Base-by-base conservation (phyloP, 1,284 basidiomycete species). In the Takashimella koratensis region DNA sequence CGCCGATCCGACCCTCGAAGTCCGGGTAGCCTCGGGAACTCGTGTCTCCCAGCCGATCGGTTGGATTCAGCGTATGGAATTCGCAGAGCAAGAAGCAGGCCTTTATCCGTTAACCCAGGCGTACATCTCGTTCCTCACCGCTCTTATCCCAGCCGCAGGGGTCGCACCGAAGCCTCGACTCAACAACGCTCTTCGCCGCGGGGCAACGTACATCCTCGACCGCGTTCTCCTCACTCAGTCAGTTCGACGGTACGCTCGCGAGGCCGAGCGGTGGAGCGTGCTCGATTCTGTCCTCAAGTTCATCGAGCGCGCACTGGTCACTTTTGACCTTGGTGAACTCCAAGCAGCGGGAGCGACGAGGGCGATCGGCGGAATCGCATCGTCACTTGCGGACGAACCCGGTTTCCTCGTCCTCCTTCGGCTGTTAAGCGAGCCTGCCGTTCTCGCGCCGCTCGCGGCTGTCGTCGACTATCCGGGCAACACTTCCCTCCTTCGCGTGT, bases 391-490 rank as follows among this genome's bases (percentile, higher is more conserved):
- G 1, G 66, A 86, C 2, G 91, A 97, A 71, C 92, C 95, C 0
- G 95, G 93, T 1, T 94, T 90, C 71, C 86, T 91, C 49, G 78
- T 98, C 49, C 83, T 95, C 74, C 83, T 86, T 45, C 83, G 90
- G 1, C 69, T 98, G 6, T 79, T 98, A 44, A 86, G 85, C 19
- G 83, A 84, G 46, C 82, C 83, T 11, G 65, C 75, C 50, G 71
- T 75, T 43, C 72, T 75, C 42, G 75, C 86, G 8, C 82, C 84
- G 0, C 80, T 83, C 10, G 84, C 88, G 3, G 59, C 57, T 12
- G 60, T 70, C 12, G 51, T 74, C 25, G 72, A 74, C 53, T 16
- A 36, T 16, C 30, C 30, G 16, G 48, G 64, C 36, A 62, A 54
- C 39, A 82, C 81, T 51, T 90, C 88, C 3, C 86, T 97, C 56